Evolutionary conservation across 164 flowering plant species (phyloP), one percentile per base, ranked within the genome.

Genomic region (Annona squamosa): DNA sequence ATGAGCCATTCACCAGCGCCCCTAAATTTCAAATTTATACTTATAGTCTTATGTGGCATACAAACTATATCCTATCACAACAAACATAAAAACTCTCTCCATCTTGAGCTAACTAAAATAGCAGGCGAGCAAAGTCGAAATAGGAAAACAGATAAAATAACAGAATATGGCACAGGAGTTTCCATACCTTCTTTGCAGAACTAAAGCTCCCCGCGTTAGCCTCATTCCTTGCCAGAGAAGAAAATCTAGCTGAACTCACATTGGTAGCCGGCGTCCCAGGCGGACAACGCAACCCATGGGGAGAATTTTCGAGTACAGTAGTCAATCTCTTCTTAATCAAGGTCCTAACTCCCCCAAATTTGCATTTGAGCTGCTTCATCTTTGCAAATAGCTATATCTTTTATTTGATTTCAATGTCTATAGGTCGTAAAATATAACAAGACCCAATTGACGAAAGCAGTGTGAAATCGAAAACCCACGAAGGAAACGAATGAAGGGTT

Each of bases 291-390:
- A 62, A 48, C 17, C 63, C 46, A 7, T 65, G 37, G 5, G 4
- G 62, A 17, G 69, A 48, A 19, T 65, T 64, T 69, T 18, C 48
- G 37, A 72, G 19, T 3, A 65, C n/a, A 65, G 0, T 6, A 18
- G 13, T 13, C 74, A 61, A 65, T 48, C 69, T 65, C n/a, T 65
- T 65, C 63, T 42, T 72, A 48, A 72, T 5, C 69, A 72, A 65
- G 47, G 65, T n/a, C 69, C 61, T 4, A 12, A 52, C 47, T 65
- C 44, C 42, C 7, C 66, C 73, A 5, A 46, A 48, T 18, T 46
- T 71, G 52, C 45, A 3, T 65, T 63, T 71, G 16, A 71, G 65
- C 17, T 62, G 67, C 3, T 71, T 48, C 73, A 71, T 71, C 66
- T 71, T 71, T 66, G 4, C n/a, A 42, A 43, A 43, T 52, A 10